Percentiles rank a stretch among this genome's conserved stretches.
phyloP scores from a whole-genome alignment of 352 stramenopile genomes.

The Pythium dissimile region DNA sequence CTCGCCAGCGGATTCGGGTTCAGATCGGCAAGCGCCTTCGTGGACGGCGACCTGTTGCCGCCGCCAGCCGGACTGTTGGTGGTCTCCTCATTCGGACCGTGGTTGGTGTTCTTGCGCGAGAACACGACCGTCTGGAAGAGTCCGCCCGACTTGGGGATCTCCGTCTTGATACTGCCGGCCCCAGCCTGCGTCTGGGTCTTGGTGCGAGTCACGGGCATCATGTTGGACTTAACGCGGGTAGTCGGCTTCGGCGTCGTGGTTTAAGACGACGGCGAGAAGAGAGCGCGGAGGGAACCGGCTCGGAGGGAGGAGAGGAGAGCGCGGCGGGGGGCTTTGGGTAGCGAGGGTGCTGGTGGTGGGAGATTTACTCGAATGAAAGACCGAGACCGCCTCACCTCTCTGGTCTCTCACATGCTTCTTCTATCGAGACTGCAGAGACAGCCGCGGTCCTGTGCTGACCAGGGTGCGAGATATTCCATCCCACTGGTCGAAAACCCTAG shows the following conservation, averaged over 20 bases:
- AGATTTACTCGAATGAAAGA: constrained; percentile 20
- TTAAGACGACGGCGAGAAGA: constrained; percentile 5
- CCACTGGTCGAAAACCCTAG: not conserved
- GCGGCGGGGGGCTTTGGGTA: not conserved
- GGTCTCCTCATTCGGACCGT: constrained; percentile 35
- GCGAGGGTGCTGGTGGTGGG: constrained; percentile 7
- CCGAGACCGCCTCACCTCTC: not conserved
- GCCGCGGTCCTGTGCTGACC: constrained; percentile 17
- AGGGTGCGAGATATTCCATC: constrained; percentile 15
- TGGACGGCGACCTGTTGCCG: constrained; percentile 21
- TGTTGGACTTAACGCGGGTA: constrained; percentile 14
- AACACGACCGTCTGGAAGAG: constrained; percentile 69
- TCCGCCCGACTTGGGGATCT: constrained; percentile 26
- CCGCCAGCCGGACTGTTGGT: constrained; percentile 8
- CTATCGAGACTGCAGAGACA: too few species aligned
- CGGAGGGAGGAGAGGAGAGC: not conserved
- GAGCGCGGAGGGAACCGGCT: constrained; percentile 8
- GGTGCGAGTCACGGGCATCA: constrained; percentile 20
- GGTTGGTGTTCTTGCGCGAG: constrained; percentile 55
- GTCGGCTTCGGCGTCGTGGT: constrained; percentile 13
- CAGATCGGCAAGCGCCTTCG: constrained; percentile 38
- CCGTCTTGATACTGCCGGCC: constrained; percentile 17
- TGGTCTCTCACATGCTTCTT: too few species aligned
- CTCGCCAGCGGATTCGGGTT: constrained; percentile 44
- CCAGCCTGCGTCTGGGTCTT: constrained; percentile 30